Evolutionary conservation across 805 yeast species (phyloP).

Genomic region (Suhomyces faveliae): DNA sequence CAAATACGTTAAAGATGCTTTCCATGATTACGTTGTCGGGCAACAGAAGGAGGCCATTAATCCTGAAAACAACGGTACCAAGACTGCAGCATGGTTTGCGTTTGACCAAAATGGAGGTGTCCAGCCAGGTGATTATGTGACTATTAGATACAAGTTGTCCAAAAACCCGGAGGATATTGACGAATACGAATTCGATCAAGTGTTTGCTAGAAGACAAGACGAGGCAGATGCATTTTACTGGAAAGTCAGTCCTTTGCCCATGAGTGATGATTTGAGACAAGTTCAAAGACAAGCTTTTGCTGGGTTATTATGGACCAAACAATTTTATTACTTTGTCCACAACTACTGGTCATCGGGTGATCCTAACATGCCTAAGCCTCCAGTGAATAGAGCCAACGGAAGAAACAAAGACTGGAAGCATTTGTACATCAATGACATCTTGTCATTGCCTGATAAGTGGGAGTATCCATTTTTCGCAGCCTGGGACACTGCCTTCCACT

Average conservation of each 20-base stretch:
- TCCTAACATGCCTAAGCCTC: conserved; percentile 70
- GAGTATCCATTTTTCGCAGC: conserved; percentile 96
- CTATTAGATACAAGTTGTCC: conserved; percentile 73
- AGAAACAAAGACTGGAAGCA: conserved; percentile 89
- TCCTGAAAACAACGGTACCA: conserved; percentile 73
- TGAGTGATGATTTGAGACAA: conserved; percentile 72
- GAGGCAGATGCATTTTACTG: conserved; percentile 94
- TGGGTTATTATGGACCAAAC: conserved; percentile 91
- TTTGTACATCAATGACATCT: conserved; percentile 79
- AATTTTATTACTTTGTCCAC: conserved; percentile 82
- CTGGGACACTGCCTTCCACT: conserved; percentile 96
- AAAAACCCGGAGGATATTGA: conserved; percentile 49
- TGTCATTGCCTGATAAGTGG: conserved; percentile 93
- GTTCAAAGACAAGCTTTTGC: conserved; percentile 94
- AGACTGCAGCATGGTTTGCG: conserved; percentile 78
- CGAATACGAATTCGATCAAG: conserved; percentile 69
- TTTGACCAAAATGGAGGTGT: conserved; percentile 77
- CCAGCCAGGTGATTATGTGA: conserved; percentile 84
- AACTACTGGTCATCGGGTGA: conserved; percentile 88
- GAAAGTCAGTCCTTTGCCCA: conserved; percentile 82
- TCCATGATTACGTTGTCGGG: conserved; percentile 77
- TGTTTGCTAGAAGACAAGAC: conserved; percentile 67
- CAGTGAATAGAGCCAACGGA: conserved; percentile 78
- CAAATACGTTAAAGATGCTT: conserved; percentile 79
- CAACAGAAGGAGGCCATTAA: conserved; percentile 61